Evolutionary conservation across 202 grass and related monocot species (phyloP).

Genomic region (Panicum virgatum): DNA sequence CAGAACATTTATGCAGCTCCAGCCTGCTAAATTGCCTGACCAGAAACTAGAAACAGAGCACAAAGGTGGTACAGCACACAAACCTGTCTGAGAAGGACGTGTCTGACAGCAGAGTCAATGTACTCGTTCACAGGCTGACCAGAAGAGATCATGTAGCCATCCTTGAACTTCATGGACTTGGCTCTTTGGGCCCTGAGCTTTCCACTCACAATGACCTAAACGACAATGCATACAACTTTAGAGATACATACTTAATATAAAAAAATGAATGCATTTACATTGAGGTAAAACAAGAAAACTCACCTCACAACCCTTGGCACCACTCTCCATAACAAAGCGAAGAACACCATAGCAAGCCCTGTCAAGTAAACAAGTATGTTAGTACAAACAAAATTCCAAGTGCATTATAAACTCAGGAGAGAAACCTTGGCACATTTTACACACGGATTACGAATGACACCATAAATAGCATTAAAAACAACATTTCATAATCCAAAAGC

Average conservation of each 20-base stretch:
- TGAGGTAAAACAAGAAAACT: too few species aligned
- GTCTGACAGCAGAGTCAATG: constrained; percentile 87
- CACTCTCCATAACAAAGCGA: constrained; percentile 96
- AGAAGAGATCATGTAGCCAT: constrained; percentile 95
- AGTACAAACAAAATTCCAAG: background rate
- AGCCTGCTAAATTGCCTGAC: background rate
- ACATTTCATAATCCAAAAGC: background rate
- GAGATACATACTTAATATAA: too few species aligned
- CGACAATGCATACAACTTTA: background rate
- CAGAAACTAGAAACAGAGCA: background rate
- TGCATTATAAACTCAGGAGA: background rate
- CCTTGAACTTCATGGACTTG: constrained; percentile 98
- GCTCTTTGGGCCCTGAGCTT: constrained; percentile 96
- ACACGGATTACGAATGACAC: background rate
- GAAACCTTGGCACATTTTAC: background rate
- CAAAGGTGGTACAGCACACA: background rate
- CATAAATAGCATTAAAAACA: background rate
- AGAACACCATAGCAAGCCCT: constrained; percentile 99
- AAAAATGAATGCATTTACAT: too few species aligned
- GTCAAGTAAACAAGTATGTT: background rate
- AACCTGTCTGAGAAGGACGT: constrained; percentile 93
- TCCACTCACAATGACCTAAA: constrained; percentile 88
- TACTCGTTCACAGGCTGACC: constrained; percentile 95
- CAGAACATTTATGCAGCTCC: too few species aligned
- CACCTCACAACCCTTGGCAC: constrained; percentile 96